phyloP scores from a whole-genome alignment of 176 grass and related monocot species.

The Eremochloa ophiuroides region DNA sequence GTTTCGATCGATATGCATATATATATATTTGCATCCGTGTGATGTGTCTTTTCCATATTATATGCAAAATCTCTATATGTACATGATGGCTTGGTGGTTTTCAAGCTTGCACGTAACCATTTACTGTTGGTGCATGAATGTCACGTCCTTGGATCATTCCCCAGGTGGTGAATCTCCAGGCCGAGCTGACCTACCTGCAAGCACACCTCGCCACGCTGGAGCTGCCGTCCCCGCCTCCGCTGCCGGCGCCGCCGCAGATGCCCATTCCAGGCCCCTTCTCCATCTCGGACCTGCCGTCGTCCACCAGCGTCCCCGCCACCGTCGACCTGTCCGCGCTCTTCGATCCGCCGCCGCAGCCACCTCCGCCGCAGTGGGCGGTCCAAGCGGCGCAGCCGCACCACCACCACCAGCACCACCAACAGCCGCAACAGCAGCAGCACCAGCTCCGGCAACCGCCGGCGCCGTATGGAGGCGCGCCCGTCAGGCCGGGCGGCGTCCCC shows the following conservation, averaged over 20 bases:
- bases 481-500: conserved; percentile 13
- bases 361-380: conserved; percentile 35
- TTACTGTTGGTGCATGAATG: conserved; percentile 36
- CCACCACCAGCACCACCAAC: conserved; percentile 35
- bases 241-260: conserved; percentile 50
- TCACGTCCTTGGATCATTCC: conserved; percentile 17
- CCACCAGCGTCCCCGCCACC: conserved; percentile 47
- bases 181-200: conserved; percentile 93
- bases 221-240: conserved; percentile 71
- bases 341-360: conserved; percentile 46
- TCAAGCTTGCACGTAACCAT: conserved; percentile 28
- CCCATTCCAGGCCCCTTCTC: conserved; percentile 49
- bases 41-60: background rate
- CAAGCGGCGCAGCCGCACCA: conserved; percentile 15
- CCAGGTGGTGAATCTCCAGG: conserved; percentile 96
- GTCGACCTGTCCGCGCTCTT: conserved; percentile 69
- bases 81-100: conserved; percentile 12
- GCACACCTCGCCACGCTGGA: conserved; percentile 83
- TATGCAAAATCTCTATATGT: background rate
- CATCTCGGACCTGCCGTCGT: conserved; percentile 76
- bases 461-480: conserved; percentile 16
- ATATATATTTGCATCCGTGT: background rate
- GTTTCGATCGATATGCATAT: background rate
- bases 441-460: conserved; percentile 37
- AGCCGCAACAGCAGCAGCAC: background rate